phyloP scores from a whole-genome alignment of 2,329 filamentous ascomycete genomes.

The Xylaria polymorpha region DNA sequence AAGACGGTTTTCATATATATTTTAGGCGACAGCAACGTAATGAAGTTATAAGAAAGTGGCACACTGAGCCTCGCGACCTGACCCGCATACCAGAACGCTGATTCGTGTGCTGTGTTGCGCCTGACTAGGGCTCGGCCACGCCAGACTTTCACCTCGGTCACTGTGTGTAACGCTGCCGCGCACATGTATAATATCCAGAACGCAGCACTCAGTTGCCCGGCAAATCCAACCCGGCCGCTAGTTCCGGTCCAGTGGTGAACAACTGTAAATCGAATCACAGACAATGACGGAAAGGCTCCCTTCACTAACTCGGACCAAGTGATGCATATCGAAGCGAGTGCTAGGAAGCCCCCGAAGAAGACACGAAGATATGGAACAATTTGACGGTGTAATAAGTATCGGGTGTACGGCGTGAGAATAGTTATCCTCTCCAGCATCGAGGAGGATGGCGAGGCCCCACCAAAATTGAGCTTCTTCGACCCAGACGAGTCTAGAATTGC shows the following conservation, averaged over 20 bases:
- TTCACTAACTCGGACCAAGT: conserved; percentile 96
- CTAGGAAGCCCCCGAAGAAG: conserved; percentile 72
- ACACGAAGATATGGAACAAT: conserved; percentile 76
- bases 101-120: conserved; percentile 91
- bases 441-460: conserved; percentile 65
- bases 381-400: conserved; percentile 81
- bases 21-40: conserved; percentile 82
- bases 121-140: conserved; percentile 89
- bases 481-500: conserved; percentile 84
- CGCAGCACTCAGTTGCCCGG: conserved; percentile 84
- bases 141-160: conserved; percentile 97
- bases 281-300: conserved; percentile 79
- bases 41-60: conserved; percentile 94
- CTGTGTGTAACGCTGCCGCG: conserved; percentile 83
- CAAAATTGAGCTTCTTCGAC: conserved; percentile 84
- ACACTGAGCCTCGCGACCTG: conserved; percentile 94
- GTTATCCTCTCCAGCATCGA: conserved; percentile 65
- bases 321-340: conserved; percentile 81
- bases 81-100: conserved; percentile 94
- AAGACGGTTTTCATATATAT: conserved; percentile 85
- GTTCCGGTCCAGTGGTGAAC: conserved; percentile 80
- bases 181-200: conserved; percentile 98
- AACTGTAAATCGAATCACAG: conserved; percentile 73
- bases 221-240: conserved; percentile 82
- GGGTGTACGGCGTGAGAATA: conserved; percentile 81